Base-by-base conservation (phyloP, 768 basidiomycete species). In the Cyathus striatus region DNA sequence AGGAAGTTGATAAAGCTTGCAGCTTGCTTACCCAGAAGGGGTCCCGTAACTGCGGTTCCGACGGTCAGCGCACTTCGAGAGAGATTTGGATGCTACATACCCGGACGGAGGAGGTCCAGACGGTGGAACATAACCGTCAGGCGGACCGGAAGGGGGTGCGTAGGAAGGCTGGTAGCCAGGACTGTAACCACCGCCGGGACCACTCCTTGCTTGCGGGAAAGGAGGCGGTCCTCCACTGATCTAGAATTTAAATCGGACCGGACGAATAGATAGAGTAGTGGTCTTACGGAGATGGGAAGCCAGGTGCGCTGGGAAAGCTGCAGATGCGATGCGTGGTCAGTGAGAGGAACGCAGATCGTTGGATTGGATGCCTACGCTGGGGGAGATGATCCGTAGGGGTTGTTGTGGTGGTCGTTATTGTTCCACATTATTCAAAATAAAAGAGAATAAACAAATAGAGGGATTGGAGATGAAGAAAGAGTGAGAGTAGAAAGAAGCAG, bases 81-180 rank as follows among this genome's bases (percentile, higher is more conserved):
- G 20, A 38, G 18, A 20, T 10, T 33, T 9, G n/a, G n/a, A n/a
- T n/a, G n/a, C n/a, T n/a, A n/a, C n/a, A n/a, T n/a, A n/a, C n/a
- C n/a, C n/a, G n/a, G n/a, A n/a, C 23, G 54, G 53, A 25, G 54
- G 55, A 24, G 46, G 47, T 12, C 56, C 56, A 9, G 50, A 30
- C 16, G 57, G 50, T 9, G 53, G 44, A 17, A 46, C 49, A 33
- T 53, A 55, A 17, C 32, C 33, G 42, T 39, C 47, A 18, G 54
- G 54, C 30, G 55, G 52, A 37, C 60, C 60, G 13, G 53, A 51
- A 40, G 56, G 56, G 9, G 63, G 57, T 9, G 45, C 51, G 40
- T 65, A 65, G 21, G 66, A 59, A 21, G 72, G 67, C 12, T 65
- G 55, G 46, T 75, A 75, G n/a, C 66, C 59, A 12, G 69, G 64